phyloP scores from a whole-genome alignment of 352 stramenopile species.

The Pythium insidiosum region DNA sequence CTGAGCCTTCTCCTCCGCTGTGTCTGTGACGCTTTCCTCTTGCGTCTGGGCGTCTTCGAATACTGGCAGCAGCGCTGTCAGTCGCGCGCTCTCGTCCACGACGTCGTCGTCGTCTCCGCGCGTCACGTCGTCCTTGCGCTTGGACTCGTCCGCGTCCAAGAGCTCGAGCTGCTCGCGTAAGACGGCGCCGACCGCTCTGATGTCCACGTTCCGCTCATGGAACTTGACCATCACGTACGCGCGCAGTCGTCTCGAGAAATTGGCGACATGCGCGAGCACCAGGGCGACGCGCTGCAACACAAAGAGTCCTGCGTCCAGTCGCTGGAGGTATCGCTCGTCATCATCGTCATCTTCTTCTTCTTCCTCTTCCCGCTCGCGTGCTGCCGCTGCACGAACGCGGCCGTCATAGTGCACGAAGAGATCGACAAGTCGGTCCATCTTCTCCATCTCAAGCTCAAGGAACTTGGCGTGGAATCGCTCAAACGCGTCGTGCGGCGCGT shows the following conservation, averaged over 20 bases:
- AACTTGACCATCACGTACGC: conserved; percentile 75
- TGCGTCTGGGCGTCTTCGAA: conserved; percentile 14
- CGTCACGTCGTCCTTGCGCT: conserved; percentile 6
- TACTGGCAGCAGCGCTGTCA: conserved; percentile 26
- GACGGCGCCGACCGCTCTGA: conserved; percentile 27
- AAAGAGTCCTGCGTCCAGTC: conserved; percentile 72
- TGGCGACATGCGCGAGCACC: conserved; percentile 50
- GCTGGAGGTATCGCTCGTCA: conserved; percentile 45
- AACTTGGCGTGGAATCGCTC: conserved; percentile 78
- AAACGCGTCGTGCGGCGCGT: conserved; percentile 44
- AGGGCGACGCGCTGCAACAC: conserved; percentile 65
- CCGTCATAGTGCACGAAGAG: conserved; percentile 68
- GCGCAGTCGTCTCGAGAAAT: conserved; percentile 49
- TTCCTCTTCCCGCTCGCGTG: conserved; percentile 15
- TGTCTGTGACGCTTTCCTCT: neutral
- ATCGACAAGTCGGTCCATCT: conserved; percentile 71
- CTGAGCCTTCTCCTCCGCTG: neutral
- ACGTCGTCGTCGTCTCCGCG: conserved; percentile 17
- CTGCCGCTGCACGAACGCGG: conserved; percentile 24
- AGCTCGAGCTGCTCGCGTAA: conserved; percentile 53
- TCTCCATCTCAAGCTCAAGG: conserved; percentile 76
- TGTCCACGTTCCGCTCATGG: conserved; percentile 58
- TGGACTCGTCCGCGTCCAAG: conserved; percentile 22
- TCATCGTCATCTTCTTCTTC: conserved; percentile 16
- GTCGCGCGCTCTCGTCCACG: conserved; percentile 23